Conservation (phyloP, 1,284 basidiomycete species). For the Vanrija sp. region DNA sequence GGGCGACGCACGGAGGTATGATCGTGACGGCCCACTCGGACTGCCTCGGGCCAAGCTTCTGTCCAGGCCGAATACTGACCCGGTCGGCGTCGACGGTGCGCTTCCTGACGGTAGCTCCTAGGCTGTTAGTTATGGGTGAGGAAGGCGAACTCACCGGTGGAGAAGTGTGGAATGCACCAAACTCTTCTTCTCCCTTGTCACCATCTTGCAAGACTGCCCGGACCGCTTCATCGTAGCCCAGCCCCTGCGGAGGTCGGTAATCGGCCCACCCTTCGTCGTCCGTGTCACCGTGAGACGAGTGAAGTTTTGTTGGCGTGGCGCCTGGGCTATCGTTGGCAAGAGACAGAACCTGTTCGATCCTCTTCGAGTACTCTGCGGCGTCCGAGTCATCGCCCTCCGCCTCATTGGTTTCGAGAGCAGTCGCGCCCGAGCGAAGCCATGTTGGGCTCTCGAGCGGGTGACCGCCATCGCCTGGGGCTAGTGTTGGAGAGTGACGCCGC, state of each 20-base stretch:
- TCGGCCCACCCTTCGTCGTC: slow-evolving; percentile 24
- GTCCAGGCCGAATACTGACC: slow-evolving; percentile 5
- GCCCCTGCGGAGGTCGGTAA: slow-evolving; percentile 15
- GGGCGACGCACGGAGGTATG: slow-evolving; percentile 30
- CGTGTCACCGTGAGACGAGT: background rate
- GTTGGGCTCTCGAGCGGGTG: background rate
- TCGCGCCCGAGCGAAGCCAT: slow-evolving; percentile 1
- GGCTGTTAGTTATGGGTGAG: slow-evolving; percentile 28
- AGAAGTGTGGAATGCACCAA: slow-evolving; percentile 19
- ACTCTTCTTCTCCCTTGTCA: slow-evolving; percentile 33
- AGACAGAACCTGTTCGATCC: slow-evolving; percentile 14
- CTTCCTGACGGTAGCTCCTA: slow-evolving; percentile 51
- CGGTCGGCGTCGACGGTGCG: slow-evolving; percentile 53
- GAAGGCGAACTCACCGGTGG: slow-evolving; percentile 13
- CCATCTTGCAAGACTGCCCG: slow-evolving; percentile 21
- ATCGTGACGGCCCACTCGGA: slow-evolving; percentile 14
- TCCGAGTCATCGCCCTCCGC: slow-evolving; percentile 9
- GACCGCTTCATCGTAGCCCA: slow-evolving; percentile 19
- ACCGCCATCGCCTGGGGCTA: slow-evolving; percentile 1
- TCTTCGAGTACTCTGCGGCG: slow-evolving; percentile 16
- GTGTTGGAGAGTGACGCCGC: slow-evolving; percentile 9
- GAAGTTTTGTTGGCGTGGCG: slow-evolving; percentile 8
- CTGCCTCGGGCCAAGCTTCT: slow-evolving; percentile 1
- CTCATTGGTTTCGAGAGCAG: background rate
- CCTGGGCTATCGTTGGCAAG: slow-evolving; percentile 3